These are phyloP conservation scores for Lonicera japonica DNA, from an alignment of 129 eudicot species.

Conservation along the genomic window DNA sequence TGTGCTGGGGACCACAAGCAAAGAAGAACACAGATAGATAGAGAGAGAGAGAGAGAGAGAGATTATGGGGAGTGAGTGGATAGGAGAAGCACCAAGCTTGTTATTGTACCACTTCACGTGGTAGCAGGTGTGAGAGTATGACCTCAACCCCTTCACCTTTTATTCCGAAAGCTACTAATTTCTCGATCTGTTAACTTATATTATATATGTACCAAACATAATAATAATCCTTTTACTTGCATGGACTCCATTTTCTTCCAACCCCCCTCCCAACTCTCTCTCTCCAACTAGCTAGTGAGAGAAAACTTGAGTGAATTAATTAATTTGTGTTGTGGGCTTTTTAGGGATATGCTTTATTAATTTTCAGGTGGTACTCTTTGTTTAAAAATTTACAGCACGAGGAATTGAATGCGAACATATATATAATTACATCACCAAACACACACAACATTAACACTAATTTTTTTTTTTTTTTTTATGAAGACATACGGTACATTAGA, in stretches of 20 bases:
- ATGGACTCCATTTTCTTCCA: constrained; percentile 8
- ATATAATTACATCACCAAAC: too few relatives aligned
- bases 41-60: background rate
- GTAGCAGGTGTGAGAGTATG: constrained; percentile 19
- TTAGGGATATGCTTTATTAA: too few relatives aligned
- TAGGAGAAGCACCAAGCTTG: constrained; percentile 33
- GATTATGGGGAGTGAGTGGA: constrained; percentile 30
- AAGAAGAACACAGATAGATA: constrained; percentile 5
- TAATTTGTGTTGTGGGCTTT: too few relatives aligned
- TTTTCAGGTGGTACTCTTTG: too few relatives aligned
- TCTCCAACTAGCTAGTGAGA: background rate
- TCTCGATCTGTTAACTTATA: too few relatives aligned
- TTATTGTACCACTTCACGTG: constrained; percentile 45
- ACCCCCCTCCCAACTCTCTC: background rate
- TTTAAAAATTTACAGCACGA: too few relatives aligned
- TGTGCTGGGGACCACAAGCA: constrained; percentile 3
- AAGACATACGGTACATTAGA: too few relatives aligned
- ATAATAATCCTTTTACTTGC: constrained; percentile 8
- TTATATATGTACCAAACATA: too few relatives aligned
- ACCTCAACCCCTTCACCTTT: background rate
- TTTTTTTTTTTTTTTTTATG: too few relatives aligned
- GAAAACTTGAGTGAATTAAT: too few relatives aligned
- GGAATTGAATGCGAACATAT: too few relatives aligned
- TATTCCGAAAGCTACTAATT: constrained; percentile 1
- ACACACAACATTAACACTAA: too few relatives aligned